These are phyloP conservation scores for Annulohypoxylon bovei DNA, from an alignment of 495 filamentous ascomycete species.

Conservation along the genomic window DNA sequence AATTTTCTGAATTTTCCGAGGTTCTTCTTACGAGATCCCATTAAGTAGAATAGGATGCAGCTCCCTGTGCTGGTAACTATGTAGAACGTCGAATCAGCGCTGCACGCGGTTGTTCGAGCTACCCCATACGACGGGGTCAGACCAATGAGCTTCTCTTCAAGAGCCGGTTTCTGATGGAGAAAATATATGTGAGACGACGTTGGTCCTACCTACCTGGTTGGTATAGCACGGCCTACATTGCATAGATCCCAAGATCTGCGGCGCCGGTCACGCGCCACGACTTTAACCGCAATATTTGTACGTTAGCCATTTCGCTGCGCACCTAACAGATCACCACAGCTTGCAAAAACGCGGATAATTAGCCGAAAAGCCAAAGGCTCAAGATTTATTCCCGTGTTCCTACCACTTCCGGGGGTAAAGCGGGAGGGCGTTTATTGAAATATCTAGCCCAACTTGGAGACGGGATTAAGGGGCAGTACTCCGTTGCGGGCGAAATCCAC, in stretches of 20 bases:
- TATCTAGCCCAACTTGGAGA: neutral
- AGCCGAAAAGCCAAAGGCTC: conserved; percentile 21
- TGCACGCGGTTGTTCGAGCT: conserved; percentile 34
- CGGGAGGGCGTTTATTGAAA: neutral
- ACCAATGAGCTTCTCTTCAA: conserved; percentile 29
- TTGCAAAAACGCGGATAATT: conserved; percentile 36
- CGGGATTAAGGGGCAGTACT: conserved; percentile 3
- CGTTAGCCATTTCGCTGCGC: conserved; percentile 14
- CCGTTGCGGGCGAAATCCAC: neutral
- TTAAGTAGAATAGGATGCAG: conserved; percentile 4
- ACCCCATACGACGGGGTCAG: conserved; percentile 26
- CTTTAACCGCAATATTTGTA: conserved; percentile 37
- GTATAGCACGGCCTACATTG: conserved; percentile 11
- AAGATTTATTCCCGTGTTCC: neutral
- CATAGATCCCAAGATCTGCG: conserved; percentile 39
- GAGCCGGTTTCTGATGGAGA: conserved; percentile 9
- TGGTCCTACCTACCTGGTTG: conserved; percentile 32
- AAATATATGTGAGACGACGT: conserved; percentile 36
- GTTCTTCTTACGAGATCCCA: neutral
- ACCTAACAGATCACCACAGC: conserved; percentile 15
- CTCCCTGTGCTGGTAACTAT: conserved; percentile 1
- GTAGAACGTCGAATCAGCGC: conserved; percentile 28
- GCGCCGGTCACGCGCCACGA: conserved; percentile 32
- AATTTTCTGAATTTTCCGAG: conserved; percentile 12
- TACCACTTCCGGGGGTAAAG: conserved; percentile 16